Evolutionary conservation across 495 filamentous ascomycete species (phyloP), one percentile per base, ranked within the genome.

Genomic region (Neurospora tetrasperma): DNA sequence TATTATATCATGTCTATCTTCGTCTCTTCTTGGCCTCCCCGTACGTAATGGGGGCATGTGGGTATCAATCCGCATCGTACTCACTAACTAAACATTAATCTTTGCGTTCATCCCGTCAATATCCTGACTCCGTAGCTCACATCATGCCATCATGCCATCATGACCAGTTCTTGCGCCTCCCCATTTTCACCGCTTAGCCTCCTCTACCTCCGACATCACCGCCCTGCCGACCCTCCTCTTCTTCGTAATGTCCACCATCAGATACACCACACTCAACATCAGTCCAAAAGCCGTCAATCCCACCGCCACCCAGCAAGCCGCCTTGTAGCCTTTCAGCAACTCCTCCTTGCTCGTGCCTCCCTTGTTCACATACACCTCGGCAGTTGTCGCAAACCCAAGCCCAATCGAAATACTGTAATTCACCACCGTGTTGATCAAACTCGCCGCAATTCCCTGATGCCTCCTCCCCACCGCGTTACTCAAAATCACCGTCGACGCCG

Each of bases 321-420:
- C 79, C 27, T 80, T 77, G 43, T 82, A 85, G 16, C 83, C 83
- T 41, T 75, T 71, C 3, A 85, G 70, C 27, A 82, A 74, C 46
- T 83, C 79, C 46, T 79, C 77, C 3, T 72, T 48, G n/a, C 76
- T 76, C 2, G 11, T 66, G 14, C 82, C 83, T 0, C 79, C 79
- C 39, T 79, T 73, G 68, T 81, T 80, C 5, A 84, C 74, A 14
- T 83, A 72, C 16, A 76, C 75, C 74, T 86, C 84, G 38, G 84
- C 77, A 3, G 84, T 85, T 8, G 83, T 84, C 11, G 84, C 85
- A 42, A 86, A 80, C 31, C 84, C 85, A 20, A 86, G 76, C n/a
- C 83, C 84, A 0, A 85, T 62, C 12, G 80, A 82, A 40, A 85
- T 85, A 54, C 78, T 79, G 62, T 86, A 86, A 75, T 83, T 83